Evolutionary conservation across 148 eudicot genomes (phyloP).

Genomic region (Arctostaphylos glauca): DNA sequence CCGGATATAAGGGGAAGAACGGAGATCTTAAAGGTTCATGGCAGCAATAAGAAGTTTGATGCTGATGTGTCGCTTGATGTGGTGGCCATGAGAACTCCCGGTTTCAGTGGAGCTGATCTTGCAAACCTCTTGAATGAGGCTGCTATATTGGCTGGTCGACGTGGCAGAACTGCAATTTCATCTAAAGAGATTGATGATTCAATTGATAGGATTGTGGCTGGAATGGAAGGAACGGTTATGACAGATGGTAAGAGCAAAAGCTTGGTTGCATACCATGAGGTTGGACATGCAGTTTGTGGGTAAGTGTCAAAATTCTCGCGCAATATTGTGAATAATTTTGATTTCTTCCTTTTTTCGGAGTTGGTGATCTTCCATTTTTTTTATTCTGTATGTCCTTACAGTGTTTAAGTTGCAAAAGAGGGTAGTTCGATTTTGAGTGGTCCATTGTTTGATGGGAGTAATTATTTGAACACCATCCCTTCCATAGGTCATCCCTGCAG

Average conservation of each 20-base stretch:
- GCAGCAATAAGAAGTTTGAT: slow-evolving; percentile 79
- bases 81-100: slow-evolving; percentile 98
- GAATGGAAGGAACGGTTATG: slow-evolving; percentile 99
- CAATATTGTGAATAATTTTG: background rate
- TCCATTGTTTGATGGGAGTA: background rate
- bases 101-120: slow-evolving; percentile 98
- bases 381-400: background rate
- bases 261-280: slow-evolving; percentile 98
- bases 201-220: slow-evolving; percentile 97
- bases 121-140: slow-evolving; percentile 97
- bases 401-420: background rate
- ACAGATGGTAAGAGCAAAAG: slow-evolving; percentile 99
- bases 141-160: slow-evolving; percentile 95
- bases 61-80: slow-evolving; percentile 91
- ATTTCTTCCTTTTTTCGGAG: background rate
- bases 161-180: slow-evolving; percentile 85
- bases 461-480: background rate
- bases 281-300: slow-evolving; percentile 99
- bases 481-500: background rate
- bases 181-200: slow-evolving; percentile 96
- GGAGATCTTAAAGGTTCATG: slow-evolving; percentile 95
- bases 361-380: background rate
- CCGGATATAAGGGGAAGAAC: slow-evolving; percentile 96
- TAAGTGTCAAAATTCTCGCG: slow-evolving; percentile 36
- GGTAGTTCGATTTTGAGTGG: background rate